Evolutionary conservation across 495 filamentous ascomycete species (phyloP).

Genomic region (Penicillium chermesinum): DNA sequence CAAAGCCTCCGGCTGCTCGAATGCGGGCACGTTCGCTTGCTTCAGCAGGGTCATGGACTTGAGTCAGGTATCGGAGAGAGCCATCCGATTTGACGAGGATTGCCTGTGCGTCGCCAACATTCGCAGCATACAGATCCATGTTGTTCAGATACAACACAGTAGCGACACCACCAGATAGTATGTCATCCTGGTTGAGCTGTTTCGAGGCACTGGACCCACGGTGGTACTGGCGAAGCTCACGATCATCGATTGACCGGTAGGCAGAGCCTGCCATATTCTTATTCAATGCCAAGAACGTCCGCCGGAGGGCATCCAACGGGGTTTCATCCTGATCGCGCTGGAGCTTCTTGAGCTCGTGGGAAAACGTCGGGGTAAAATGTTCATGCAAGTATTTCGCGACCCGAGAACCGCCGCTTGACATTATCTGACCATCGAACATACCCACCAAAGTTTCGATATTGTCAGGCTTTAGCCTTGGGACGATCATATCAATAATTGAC

Average conservation of each 20-base stretch:
- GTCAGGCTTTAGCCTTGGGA: conserved; percentile 85
- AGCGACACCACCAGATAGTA: conserved; percentile 83
- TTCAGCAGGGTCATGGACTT: conserved; percentile 89
- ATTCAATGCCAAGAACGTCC: conserved; percentile 84
- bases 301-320: conserved; percentile 74
- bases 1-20: conserved; percentile 89
- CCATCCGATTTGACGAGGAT: conserved; percentile 89
- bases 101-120: conserved; percentile 91
- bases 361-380: conserved; percentile 80
- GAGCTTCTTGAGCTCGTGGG: conserved; percentile 67
- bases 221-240: conserved; percentile 57
- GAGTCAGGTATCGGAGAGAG: conserved; percentile 70
- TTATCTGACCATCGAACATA: conserved; percentile 87
- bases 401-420: conserved; percentile 83
- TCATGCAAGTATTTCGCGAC: conserved; percentile 96
- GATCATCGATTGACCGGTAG: conserved; percentile 71
- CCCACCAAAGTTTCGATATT: conserved; percentile 87
- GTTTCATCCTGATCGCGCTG: conserved; percentile 52
- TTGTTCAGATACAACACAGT: conserved; percentile 85
- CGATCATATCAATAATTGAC: conserved; percentile 95
- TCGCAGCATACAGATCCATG: conserved; percentile 88
- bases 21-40: conserved; percentile 78
- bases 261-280: conserved; percentile 88
- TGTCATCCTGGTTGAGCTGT: conserved; percentile 77
- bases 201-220: conserved; percentile 64